phyloP scores from a whole-genome alignment of 768 basidiomycete genomes.

The Auricularia auricula-judae region DNA sequence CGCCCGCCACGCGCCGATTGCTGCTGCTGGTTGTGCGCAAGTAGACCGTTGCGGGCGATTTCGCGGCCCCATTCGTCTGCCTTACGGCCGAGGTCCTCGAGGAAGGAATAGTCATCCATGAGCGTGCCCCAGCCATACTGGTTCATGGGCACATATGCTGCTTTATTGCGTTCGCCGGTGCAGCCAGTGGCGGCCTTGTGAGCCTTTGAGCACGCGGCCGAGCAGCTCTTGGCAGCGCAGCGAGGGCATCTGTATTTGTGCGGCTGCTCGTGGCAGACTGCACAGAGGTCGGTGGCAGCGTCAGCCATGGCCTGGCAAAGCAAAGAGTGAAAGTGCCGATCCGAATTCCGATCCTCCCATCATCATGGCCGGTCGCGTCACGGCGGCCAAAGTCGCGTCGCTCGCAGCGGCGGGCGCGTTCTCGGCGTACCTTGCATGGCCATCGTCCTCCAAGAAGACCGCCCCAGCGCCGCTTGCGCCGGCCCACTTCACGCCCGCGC shows the following conservation, averaged over 20 bases:
- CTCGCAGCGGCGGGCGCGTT: neutral
- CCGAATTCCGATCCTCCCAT: neutral
- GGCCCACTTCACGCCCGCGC: conserved; percentile 42
- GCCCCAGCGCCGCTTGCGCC: conserved; percentile 18
- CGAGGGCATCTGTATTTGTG: conserved; percentile 74
- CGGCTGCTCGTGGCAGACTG: conserved; percentile 33
- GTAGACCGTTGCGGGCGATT: conserved; percentile 52
- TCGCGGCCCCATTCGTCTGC: conserved; percentile 65
- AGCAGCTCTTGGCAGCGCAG: conserved; percentile 63
- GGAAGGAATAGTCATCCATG: conserved; percentile 80
- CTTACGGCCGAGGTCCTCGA: conserved; percentile 73
- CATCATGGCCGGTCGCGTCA: neutral
- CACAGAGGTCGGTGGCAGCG: conserved; percentile 24
- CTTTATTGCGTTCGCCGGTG: conserved; percentile 63
- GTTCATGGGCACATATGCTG: conserved; percentile 69
- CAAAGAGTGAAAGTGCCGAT: neutral
- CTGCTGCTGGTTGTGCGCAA: conserved; percentile 14
- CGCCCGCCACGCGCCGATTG: conserved; percentile 4
- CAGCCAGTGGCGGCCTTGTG: conserved; percentile 59
- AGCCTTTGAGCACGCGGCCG: conserved; percentile 49
- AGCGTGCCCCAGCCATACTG: conserved; percentile 75
- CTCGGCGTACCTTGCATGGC: neutral
- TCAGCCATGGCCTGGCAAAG: neutral
- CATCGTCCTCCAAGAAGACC: conserved; percentile 9
- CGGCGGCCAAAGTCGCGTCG: neutral